Conservation (phyloP, 345 rosid genomes). For the Acer campestre region DNA sequence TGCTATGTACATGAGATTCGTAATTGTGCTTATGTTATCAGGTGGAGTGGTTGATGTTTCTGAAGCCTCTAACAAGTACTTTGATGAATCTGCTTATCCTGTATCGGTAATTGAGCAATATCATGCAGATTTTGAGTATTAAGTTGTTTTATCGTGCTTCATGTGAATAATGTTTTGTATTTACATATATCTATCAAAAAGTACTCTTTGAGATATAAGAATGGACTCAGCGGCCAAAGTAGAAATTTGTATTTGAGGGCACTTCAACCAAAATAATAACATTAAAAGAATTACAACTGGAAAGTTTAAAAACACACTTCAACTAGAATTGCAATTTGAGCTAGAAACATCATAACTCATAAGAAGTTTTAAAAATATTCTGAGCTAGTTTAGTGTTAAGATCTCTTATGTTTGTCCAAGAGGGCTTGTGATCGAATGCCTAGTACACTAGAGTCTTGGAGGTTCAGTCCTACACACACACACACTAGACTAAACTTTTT, state of each 20-base stretch:
- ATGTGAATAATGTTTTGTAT: not conserved
- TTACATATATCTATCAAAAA: too few relatives aligned
- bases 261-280: not conserved
- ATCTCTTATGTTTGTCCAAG: not conserved
- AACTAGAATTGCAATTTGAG: not conserved
- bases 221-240: too few relatives aligned
- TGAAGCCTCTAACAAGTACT: slow-evolving; percentile 55
- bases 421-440: not conserved
- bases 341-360: not conserved
- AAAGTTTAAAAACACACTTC: too few relatives aligned
- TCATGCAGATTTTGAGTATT: not conserved
- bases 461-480: not conserved
- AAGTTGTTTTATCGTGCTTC: not conserved
- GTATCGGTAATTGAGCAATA: slow-evolving; percentile 43
- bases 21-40: slow-evolving; percentile 25
- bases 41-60: slow-evolving; percentile 78
- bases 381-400: not conserved
- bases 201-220: too few relatives aligned
- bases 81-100: slow-evolving; percentile 65
- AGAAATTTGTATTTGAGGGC: not conserved
- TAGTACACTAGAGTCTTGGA: not conserved
- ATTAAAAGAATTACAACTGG: too few relatives aligned
- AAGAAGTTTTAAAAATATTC: not conserved
- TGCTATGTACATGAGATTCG: slow-evolving; percentile 3
- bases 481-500: not conserved